Base-by-base conservation (phyloP, 2,329 filamentous ascomycete species). In the Trichoderma harzianum region DNA sequence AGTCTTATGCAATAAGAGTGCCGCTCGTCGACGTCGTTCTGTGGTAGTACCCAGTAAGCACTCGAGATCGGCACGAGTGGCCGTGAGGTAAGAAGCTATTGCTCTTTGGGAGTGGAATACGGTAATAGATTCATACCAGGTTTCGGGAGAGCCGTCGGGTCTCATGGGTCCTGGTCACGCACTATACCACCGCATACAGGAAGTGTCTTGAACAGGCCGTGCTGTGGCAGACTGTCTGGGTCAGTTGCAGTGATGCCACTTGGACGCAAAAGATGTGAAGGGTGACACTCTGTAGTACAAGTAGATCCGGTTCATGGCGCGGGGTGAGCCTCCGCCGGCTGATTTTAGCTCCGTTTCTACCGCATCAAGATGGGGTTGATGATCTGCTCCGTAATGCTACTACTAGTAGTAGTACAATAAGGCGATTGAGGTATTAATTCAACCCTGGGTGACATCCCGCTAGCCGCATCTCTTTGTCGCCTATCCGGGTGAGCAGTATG, bases 371-470 rank as follows among this genome's bases (percentile, higher is more conserved):
- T 24, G 55, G 36, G 14, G 66, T 61, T 69, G 36, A 28, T 61
- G 66, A 51, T 69, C 66, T 69, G 21, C 66, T 69, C 55, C 55
- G 34, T 51, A 39, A n/a, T 18, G 14, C 28, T 16, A 43, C 39
- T 24, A 32, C 28, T 24, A 58, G 18, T 28, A 58, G 53, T 26
- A 32, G n/a, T 36, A 60, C 18, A 43, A 32, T 28, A 43, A 60
- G 55, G 34, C 36, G 55, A 51, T 24, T 51, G 55, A 69, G 55
- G 55, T 51, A 47, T 69, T 61, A 61, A 43, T 39, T 69, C 36
- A 51, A 21, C 66, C 21, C 36, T 69, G 66, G 66, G 66, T 69
- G 66, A 69, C 55, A 69, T 69, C 66, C 66, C 55, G 66, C 65
- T 61, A 61, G 53, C 55, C 55, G 66, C 36, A 69, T 69, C 36